Evolutionary conservation across 805 yeast species (phyloP).

Genomic region (Ogataea chonburiensis): DNA sequence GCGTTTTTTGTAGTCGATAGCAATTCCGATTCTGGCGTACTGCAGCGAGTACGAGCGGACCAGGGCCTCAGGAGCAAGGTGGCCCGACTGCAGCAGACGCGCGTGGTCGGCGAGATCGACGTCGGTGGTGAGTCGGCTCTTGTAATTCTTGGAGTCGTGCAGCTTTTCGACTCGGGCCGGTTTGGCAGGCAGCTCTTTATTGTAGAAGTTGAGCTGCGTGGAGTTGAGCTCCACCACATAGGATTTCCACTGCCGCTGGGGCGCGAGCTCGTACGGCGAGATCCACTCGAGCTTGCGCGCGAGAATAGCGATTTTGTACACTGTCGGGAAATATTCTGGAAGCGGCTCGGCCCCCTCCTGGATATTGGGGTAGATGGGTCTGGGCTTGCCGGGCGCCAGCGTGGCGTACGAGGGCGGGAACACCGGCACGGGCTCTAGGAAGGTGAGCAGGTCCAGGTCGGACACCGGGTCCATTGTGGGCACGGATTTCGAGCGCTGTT

Average conservation of each 20-base stretch:
- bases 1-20: slow-evolving; percentile 76
- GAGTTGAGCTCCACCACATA: slow-evolving; percentile 75
- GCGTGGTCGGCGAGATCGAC: slow-evolving; percentile 29
- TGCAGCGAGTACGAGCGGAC: slow-evolving; percentile 77
- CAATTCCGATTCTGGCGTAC: slow-evolving; percentile 79
- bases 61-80: slow-evolving; percentile 38
- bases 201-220: slow-evolving; percentile 76
- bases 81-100: slow-evolving; percentile 23
- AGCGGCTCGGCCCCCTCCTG: slow-evolving; percentile 41
- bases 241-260: slow-evolving; percentile 67
- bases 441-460: slow-evolving; percentile 7
- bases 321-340: slow-evolving; percentile 68
- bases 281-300: slow-evolving; percentile 72
- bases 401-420: slow-evolving; percentile 38
- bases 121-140: slow-evolving; percentile 27
- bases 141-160: slow-evolving; percentile 11
- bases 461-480: slow-evolving; percentile 1
- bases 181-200: slow-evolving; percentile 31
- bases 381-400: slow-evolving; percentile 37
- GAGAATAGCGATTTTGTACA: slow-evolving; percentile 55
- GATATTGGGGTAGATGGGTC: slow-evolving; percentile 32
- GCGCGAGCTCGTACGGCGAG: slow-evolving; percentile 72
- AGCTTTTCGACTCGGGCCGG: neutral
- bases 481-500: slow-evolving; percentile 10
- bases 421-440: slow-evolving; percentile 39